These are phyloP conservation scores for Amylostereum chailletii DNA, from an alignment of 1,284 basidiomycete species.

Conservation along the genomic window DNA sequence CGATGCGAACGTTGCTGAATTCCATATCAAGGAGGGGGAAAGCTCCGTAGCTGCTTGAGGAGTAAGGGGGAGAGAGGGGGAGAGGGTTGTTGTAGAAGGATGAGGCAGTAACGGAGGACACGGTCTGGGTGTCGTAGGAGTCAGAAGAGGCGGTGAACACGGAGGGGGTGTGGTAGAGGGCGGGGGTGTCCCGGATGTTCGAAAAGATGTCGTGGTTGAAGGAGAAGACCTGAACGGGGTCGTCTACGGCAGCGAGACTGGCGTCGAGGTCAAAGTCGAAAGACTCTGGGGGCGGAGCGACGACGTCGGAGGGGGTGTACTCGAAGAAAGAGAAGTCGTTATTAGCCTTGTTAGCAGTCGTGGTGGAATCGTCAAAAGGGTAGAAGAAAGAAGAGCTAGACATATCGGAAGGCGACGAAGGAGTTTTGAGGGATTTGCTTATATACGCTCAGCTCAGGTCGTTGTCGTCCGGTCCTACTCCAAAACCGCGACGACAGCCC, in stretches of 20 bases:
- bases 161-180: constrained; percentile 64
- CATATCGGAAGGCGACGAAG: too few relatives aligned
- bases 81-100: constrained; percentile 14
- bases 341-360: too few relatives aligned
- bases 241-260: constrained; percentile 54
- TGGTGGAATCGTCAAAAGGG: too few relatives aligned
- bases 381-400: too few relatives aligned
- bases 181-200: constrained; percentile 28
- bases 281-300: constrained; percentile 67
- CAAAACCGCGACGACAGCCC: too few relatives aligned
- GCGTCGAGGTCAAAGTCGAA: constrained; percentile 76
- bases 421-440: too few relatives aligned
- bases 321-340: constrained; percentile 59
- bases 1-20: constrained; percentile 26
- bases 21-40: constrained; percentile 18
- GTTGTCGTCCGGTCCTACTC: too few relatives aligned
- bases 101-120: constrained; percentile 25
- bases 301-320: constrained; percentile 50
- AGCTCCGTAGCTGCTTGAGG: constrained; percentile 13
- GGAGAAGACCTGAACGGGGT: constrained; percentile 54
- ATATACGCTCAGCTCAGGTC: too few relatives aligned
- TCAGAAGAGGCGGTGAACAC: constrained; percentile 72
- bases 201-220: constrained; percentile 44
- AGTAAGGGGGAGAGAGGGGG: constrained; percentile 9
- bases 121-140: constrained; percentile 27